These are phyloP conservation scores for Pyronema omphalodes DNA, from an alignment of 495 filamentous ascomycete genomes.

Conservation along the genomic window DNA sequence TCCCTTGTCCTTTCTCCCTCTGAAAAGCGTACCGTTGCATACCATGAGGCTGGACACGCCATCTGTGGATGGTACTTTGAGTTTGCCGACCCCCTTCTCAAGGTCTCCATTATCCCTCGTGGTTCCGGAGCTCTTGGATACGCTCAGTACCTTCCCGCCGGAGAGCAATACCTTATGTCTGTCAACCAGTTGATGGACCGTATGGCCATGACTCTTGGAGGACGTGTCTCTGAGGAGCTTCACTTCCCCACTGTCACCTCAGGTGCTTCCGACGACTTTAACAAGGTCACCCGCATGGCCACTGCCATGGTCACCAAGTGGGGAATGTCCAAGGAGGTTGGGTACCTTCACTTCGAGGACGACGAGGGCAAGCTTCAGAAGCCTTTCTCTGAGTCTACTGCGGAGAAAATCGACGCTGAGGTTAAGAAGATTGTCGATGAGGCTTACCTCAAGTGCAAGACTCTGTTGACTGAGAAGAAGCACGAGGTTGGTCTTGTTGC, in stretches of 20 bases:
- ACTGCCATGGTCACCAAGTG: constrained; percentile 94
- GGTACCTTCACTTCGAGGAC: constrained; percentile 76
- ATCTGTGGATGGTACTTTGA: constrained; percentile 98
- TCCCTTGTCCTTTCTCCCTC: constrained; percentile 78
- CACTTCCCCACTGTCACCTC: constrained; percentile 92
- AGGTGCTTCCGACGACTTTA: constrained; percentile 91
- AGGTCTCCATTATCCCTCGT: constrained; percentile 95
- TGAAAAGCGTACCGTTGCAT: constrained; percentile 89
- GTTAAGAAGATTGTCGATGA: constrained; percentile 77
- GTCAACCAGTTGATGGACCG: constrained; percentile 94
- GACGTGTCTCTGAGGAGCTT: constrained; percentile 82
- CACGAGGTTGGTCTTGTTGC: constrained; percentile 73
- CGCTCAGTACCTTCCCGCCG: constrained; percentile 81
- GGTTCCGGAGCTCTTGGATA: constrained; percentile 87
- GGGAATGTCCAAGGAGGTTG: constrained; percentile 89
- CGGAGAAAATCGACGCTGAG: constrained; percentile 74
- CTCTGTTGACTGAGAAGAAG: constrained; percentile 69
- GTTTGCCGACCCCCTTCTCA: constrained; percentile 88
- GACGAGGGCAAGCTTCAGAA: constrained; percentile 64
- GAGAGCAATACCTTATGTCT: constrained; percentile 86
- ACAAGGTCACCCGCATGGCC: constrained; percentile 92
- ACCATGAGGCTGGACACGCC: constrained; percentile 94
- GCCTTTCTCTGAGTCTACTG: constrained; percentile 88
- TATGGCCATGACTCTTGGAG: constrained; percentile 98
- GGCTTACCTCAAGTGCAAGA: constrained; percentile 76